These are phyloP conservation scores for Colletotrichum tofieldiae DNA, from an alignment of 2,329 filamentous ascomycete species.

Conservation along the genomic window DNA sequence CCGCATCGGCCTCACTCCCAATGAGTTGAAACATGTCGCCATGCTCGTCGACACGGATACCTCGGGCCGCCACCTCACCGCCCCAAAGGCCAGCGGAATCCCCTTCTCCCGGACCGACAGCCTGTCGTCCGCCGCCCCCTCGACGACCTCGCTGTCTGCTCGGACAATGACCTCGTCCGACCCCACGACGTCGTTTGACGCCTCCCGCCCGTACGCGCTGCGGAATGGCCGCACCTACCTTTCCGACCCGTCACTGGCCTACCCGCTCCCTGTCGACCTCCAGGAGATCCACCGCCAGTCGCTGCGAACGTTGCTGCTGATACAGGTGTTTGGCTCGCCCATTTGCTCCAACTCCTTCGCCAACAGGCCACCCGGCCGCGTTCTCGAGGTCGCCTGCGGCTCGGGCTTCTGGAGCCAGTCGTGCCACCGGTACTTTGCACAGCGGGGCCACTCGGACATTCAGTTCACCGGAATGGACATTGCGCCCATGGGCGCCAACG, in stretches of 20 bases:
- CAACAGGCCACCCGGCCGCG: constrained; percentile 79
- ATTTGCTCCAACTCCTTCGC: constrained; percentile 74
- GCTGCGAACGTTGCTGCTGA: constrained; percentile 84
- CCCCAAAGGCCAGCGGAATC: constrained; percentile 53
- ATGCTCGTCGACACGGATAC: constrained; percentile 51
- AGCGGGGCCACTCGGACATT: constrained; percentile 77
- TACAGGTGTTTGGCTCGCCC: constrained; percentile 85
- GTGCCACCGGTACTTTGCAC: constrained; percentile 85
- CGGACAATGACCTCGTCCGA: constrained; percentile 67
- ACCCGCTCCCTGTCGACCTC: constrained; percentile 92
- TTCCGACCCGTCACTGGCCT: constrained; percentile 78
- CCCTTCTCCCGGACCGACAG: constrained; percentile 61
- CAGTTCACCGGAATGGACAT: constrained; percentile 89
- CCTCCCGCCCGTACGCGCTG: constrained; percentile 72
- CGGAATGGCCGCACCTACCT: constrained; percentile 89
- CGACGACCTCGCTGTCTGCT: constrained; percentile 57
- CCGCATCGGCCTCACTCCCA: constrained; percentile 39
- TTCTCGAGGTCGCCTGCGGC: constrained; percentile 91
- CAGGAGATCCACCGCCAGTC: constrained; percentile 90
- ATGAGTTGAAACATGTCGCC: constrained; percentile 55
- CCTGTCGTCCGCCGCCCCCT: constrained; percentile 63
- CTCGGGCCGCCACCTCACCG: constrained; percentile 40
- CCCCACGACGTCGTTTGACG: constrained; percentile 60
- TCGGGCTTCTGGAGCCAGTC: constrained; percentile 92
- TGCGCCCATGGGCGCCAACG: constrained; percentile 72